Conservation (phyloP, 306 rosid species). For the Casuarina cunninghamiana region DNA sequence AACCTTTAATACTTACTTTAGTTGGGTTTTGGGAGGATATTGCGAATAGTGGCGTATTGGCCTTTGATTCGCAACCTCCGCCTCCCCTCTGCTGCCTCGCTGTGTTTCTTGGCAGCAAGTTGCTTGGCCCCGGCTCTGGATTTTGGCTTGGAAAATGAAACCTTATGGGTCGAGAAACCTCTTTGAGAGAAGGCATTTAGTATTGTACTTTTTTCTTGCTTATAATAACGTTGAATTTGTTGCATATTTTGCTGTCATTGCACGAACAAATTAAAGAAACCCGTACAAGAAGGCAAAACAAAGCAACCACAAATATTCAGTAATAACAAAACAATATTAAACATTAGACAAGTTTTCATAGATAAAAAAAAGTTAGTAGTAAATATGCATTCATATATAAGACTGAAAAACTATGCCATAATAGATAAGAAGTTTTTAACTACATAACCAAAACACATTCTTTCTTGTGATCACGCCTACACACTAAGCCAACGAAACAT, state of each 20-base stretch:
- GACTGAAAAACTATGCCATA: no score
- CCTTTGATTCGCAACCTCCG: conserved; percentile 68
- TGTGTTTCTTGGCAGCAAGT: conserved; percentile 62
- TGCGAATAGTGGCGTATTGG: conserved; percentile 62
- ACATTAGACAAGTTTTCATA: no score
- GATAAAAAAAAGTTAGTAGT: no score
- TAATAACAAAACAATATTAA: no score
- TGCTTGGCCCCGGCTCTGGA: conserved; percentile 47
- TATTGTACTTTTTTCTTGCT: conserved; percentile 22
- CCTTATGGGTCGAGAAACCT: conserved; percentile 22
- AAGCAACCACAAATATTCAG: conserved; percentile 1
- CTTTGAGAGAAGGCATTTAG: conserved; percentile 32
- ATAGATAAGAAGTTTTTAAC: no score
- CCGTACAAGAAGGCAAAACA: background rate
- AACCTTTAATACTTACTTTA: conserved; percentile 42
- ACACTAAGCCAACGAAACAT: conserved; percentile 35
- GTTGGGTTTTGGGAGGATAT: conserved; percentile 45
- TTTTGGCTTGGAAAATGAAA: conserved; percentile 40
- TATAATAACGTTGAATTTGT: conserved; percentile 36
- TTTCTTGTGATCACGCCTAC: background rate
- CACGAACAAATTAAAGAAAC: conserved; percentile 8
- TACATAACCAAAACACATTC: no score
- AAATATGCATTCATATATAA: no score
- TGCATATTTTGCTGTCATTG: conserved; percentile 45
- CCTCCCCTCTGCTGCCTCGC: conserved; percentile 63